Conservation (phyloP, 164 flowering plant species). For the Vitis riparia region DNA sequence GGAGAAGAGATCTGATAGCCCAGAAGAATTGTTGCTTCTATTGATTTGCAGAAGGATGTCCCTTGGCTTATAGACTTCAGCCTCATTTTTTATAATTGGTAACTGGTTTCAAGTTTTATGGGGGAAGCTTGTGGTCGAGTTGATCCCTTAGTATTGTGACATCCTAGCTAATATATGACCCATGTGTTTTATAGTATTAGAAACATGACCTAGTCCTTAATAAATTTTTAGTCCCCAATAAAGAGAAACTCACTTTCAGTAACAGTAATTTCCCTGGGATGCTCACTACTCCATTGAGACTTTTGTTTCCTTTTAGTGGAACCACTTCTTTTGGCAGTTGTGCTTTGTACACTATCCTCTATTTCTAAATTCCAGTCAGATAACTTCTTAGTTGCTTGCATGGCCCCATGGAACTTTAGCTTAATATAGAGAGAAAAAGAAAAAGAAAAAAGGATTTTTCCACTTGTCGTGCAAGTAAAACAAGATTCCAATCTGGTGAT, state of each 20-base stretch:
- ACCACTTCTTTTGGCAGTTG: no score
- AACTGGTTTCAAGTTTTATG: not conserved
- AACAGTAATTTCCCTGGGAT: not conserved
- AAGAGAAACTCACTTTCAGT: not conserved
- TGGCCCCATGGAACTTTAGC: not conserved
- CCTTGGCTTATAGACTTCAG: not conserved
- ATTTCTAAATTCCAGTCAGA: no score
- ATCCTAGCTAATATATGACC: not conserved
- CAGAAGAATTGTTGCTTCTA: not conserved
- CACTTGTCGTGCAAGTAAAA: constrained; percentile 4
- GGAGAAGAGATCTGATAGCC: not conserved
- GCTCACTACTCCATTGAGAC: not conserved
- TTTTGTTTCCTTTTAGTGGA: not conserved
- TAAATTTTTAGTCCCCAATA: not conserved
- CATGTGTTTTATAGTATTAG: not conserved
- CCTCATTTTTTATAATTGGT: not conserved
- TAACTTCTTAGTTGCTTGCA: not conserved
- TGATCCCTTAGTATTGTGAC: not conserved
- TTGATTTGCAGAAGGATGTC: not conserved
- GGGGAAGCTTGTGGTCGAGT: no score
- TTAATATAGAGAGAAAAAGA: not conserved
- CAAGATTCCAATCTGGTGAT: constrained; percentile 1
- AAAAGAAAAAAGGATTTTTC: not conserved
- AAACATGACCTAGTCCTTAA: not conserved
- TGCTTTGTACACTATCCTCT: no score